These are phyloP conservation scores for Cercospora sesami DNA, from an alignment of 2,329 filamentous ascomycete genomes.

Conservation along the genomic window DNA sequence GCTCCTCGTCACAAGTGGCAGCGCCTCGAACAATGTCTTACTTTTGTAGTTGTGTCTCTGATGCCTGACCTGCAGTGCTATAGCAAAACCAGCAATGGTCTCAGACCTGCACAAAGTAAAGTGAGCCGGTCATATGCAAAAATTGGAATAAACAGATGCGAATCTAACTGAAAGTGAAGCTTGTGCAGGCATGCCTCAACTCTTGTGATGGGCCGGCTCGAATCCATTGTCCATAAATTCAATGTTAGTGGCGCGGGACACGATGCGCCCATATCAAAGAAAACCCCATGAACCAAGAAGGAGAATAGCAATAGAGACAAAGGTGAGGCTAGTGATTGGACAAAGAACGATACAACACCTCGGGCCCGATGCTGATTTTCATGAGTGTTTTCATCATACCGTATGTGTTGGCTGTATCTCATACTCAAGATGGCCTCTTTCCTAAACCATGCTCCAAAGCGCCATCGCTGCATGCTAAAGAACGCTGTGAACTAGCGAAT, in stretches of 20 bases:
- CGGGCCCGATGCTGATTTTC: not conserved
- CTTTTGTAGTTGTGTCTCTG: constrained; percentile 10
- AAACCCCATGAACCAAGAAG: constrained; percentile 7
- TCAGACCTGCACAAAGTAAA: constrained; percentile 19
- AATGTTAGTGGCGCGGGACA: constrained; percentile 15
- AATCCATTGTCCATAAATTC: constrained; percentile 14
- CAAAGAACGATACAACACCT: constrained; percentile 5
- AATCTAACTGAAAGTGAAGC: not conserved
- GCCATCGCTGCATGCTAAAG: constrained; percentile 29
- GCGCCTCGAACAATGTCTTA: constrained; percentile 16
- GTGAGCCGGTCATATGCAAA: constrained; percentile 2
- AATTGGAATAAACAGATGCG: not conserved
- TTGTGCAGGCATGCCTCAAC: not conserved
- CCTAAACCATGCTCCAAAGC: constrained; percentile 1
- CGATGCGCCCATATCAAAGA: constrained; percentile 19
- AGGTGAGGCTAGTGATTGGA: constrained; percentile 7
- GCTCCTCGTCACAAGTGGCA: not conserved
- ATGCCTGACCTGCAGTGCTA: constrained; percentile 25
- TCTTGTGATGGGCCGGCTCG: not conserved
- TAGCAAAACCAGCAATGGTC: constrained; percentile 16
- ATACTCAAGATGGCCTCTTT: constrained; percentile 11
- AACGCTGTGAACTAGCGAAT: constrained; percentile 14
- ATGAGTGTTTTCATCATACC: constrained; percentile 7
- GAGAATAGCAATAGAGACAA: constrained; percentile 27
- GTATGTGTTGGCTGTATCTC: constrained; percentile 7